Percentiles rank a stretch among this genome's conserved stretches.
Evolutionary conservation across 371 early-diverging fungal species (phyloP).

Genomic region (Polyrhizophydium stewartii): DNA sequence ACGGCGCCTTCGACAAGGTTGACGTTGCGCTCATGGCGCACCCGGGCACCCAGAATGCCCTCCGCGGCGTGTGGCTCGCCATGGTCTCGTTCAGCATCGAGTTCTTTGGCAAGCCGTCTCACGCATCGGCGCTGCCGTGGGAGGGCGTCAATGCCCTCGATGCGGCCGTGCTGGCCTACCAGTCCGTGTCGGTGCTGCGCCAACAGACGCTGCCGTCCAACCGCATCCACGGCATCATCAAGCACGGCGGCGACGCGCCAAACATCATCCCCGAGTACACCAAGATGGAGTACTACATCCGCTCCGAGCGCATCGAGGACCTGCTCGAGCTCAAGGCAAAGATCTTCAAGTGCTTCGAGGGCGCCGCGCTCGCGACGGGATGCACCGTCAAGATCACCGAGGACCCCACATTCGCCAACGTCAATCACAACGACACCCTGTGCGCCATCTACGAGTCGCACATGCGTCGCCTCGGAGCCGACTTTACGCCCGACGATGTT

Average conservation of each 20-base stretch:
- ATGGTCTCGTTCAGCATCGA: constrained; percentile 46
- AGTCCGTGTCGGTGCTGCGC: constrained; percentile 58
- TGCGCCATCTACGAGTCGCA: constrained; percentile 50
- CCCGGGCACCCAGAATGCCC: constrained; percentile 47
- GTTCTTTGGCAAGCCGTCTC: constrained; percentile 59
- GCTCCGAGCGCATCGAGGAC: constrained; percentile 47
- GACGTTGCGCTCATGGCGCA: constrained; percentile 79
- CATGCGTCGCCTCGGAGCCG: constrained; percentile 32
- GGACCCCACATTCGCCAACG: constrained; percentile 48
- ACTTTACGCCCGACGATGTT: constrained; percentile 9
- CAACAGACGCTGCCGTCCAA: constrained; percentile 61
- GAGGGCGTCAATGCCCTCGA: constrained; percentile 74
- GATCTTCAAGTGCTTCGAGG: constrained; percentile 55
- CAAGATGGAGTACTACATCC: constrained; percentile 22
- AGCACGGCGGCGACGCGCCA: constrained; percentile 38
- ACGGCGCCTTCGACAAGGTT: constrained; percentile 52
- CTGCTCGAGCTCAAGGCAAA: constrained; percentile 43
- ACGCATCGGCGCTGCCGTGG: constrained; percentile 67
- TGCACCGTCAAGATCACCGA: constrained; percentile 53
- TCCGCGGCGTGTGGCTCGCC: constrained; percentile 32
- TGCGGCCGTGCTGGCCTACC: constrained; percentile 57
- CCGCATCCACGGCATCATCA: constrained; percentile 71
- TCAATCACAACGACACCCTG: constrained; percentile 53
- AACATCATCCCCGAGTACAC: constrained; percentile 30
- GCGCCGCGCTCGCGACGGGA: constrained; percentile 63